Percentiles rank a stretch among this genome's conserved stretches.
Conservation (phyloP, 2,329 filamentous ascomycete genomes). For the Colletotrichum siamense region DNA sequence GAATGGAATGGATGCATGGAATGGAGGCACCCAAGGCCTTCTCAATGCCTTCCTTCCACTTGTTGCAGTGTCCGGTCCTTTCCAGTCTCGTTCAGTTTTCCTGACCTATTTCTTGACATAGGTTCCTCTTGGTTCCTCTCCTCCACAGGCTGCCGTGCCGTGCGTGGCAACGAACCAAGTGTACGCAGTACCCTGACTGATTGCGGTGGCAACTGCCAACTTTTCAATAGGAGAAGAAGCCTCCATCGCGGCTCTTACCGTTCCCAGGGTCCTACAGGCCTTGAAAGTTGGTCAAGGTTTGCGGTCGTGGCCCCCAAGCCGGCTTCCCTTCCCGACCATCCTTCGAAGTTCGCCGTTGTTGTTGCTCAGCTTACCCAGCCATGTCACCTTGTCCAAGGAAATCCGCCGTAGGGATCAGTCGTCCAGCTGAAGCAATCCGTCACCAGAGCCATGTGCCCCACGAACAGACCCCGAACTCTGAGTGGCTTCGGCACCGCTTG, state of each 20-base stretch:
- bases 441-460: background rate
- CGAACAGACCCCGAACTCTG: background rate
- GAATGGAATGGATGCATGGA: background rate
- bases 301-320: background rate
- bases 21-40: background rate
- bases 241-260: too few species aligned
- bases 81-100: too few species aligned
- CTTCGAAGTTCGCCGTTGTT: too few species aligned
- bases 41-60: too few species aligned
- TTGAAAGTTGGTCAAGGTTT: background rate
- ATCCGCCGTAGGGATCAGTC: background rate
- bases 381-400: background rate
- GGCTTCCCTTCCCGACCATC: too few species aligned
- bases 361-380: too few species aligned
- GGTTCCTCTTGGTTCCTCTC: too few species aligned
- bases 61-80: too few species aligned
- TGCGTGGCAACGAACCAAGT: too few species aligned
- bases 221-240: background rate
- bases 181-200: background rate
- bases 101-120: too few species aligned
- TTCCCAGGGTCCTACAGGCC: background rate
- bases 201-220: background rate
- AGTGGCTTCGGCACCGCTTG: background rate
- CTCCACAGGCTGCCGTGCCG: too few species aligned
- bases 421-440: background rate